These are phyloP conservation scores for Eucalyptus pauciflora DNA, from an alignment of 345 rosid species.

Conservation along the genomic window DNA sequence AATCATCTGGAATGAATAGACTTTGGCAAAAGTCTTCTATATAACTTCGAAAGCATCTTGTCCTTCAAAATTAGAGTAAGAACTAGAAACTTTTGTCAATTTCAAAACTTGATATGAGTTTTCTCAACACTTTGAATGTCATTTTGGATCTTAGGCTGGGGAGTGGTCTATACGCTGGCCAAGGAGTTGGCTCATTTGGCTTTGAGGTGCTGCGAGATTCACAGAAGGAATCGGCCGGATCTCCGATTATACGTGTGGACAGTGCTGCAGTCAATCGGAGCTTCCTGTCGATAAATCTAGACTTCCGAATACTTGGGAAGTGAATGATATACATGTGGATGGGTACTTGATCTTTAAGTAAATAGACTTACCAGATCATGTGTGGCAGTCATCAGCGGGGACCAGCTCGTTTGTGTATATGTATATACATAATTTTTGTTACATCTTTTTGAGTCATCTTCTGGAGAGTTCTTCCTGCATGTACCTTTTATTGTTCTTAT, in stretches of 20 bases:
- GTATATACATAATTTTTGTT: not conserved
- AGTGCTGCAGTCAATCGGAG: not conserved
- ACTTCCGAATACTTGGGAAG: not conserved
- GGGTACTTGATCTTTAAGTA: not conserved
- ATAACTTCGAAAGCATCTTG: accelerated
- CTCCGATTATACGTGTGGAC: not conserved
- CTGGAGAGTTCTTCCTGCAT: not conserved
- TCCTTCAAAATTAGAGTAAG: too few species aligned
- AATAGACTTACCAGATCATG: not conserved
- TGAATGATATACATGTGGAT: not conserved
- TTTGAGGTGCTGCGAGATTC: not conserved
- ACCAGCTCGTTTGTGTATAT: not conserved
- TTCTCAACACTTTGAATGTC: too few species aligned
- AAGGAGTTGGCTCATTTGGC: not conserved
- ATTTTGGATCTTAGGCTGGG: not conserved
- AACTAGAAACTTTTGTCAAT: too few species aligned
- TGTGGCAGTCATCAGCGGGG: not conserved
- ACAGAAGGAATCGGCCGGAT: not conserved
- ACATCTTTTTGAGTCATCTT: not conserved
- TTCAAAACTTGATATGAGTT: too few species aligned
- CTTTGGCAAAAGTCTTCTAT: too few species aligned
- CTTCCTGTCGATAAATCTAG: not conserved
- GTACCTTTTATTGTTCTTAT: not conserved
- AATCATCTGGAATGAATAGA: too few species aligned
- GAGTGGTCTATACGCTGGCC: not conserved